phyloP scores from a whole-genome alignment of 2,329 filamentous ascomycete species.

The Coniella vitis region DNA sequence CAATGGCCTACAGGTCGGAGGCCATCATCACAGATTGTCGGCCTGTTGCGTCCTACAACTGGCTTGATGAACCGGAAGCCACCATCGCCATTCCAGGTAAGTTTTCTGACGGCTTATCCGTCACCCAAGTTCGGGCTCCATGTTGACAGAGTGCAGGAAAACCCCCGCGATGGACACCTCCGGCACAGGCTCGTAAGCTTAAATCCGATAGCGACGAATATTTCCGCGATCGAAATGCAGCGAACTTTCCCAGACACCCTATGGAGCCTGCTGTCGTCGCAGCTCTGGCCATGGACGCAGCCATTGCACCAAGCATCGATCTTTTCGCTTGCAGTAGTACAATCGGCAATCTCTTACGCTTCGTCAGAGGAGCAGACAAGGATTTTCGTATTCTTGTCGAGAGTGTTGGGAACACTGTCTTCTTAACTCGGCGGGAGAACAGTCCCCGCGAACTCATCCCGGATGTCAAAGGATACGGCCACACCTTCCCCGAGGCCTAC shows the following conservation, averaged over 20 bases:
- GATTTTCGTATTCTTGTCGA: conserved; percentile 55
- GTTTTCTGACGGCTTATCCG: too few relatives aligned
- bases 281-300: conserved; percentile 29
- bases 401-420: conserved; percentile 47
- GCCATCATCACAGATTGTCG: conserved; percentile 21
- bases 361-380: conserved; percentile 36
- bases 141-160: conserved; percentile 30
- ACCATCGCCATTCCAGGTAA: conserved; percentile 29
- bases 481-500: conserved; percentile 60
- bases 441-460: conserved; percentile 49
- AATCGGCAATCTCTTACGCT: conserved; percentile 54
- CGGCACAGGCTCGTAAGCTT: conserved; percentile 26
- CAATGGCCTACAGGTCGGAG: conserved; percentile 12
- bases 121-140: too few relatives aligned
- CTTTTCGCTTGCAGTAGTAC: conserved; percentile 56
- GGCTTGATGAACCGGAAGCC: conserved; percentile 23
- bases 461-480: conserved; percentile 54
- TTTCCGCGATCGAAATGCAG: conserved; percentile 49
- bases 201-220: conserved; percentile 40
- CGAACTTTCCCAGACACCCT: conserved; percentile 41
- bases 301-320: conserved; percentile 37
- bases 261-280: conserved; percentile 40
- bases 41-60: conserved; percentile 31
- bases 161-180: conserved; percentile 44
- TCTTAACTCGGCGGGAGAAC: conserved; percentile 57